These are phyloP conservation scores for Zygoascus bituminiphila DNA, from an alignment of 805 yeast genomes.

Conservation along the genomic window DNA sequence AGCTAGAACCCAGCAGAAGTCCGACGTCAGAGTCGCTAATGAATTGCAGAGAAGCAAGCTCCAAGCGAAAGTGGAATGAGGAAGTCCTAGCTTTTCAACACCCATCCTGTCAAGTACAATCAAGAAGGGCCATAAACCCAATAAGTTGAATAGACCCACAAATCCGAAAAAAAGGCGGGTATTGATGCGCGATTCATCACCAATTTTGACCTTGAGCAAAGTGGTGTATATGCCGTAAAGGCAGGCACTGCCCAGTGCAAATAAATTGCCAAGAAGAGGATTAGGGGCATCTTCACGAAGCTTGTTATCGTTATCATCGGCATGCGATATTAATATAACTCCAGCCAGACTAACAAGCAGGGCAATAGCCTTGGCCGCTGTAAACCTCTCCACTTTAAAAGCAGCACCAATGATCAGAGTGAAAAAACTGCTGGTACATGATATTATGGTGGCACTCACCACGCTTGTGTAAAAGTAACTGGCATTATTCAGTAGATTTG, in stretches of 20 bases:
- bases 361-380: slow-evolving; percentile 56
- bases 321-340: slow-evolving; percentile 65
- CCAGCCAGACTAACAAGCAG: slow-evolving; percentile 68
- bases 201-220: slow-evolving; percentile 62
- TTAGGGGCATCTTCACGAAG: slow-evolving; percentile 20
- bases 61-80: slow-evolving; percentile 45
- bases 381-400: slow-evolving; percentile 62
- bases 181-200: slow-evolving; percentile 66
- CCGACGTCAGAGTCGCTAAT: slow-evolving; percentile 72
- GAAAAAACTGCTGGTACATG: slow-evolving; percentile 90
- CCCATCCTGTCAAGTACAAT: slow-evolving; percentile 54
- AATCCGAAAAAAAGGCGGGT: slow-evolving; percentile 89
- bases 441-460: slow-evolving; percentile 85
- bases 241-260: slow-evolving; percentile 81
- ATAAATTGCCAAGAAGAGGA: slow-evolving; percentile 51
- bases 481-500: slow-evolving; percentile 84
- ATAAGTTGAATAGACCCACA: slow-evolving; percentile 76
- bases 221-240: slow-evolving; percentile 89
- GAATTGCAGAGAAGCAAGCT: slow-evolving; percentile 56
- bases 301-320: slow-evolving; percentile 24
- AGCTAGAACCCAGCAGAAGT: slow-evolving; percentile 93
- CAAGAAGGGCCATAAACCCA: slow-evolving; percentile 77
- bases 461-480: slow-evolving; percentile 84
- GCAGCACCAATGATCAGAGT: slow-evolving; percentile 75
- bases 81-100: slow-evolving; percentile 65